Evolutionary conservation across 192 early-diverging fungal genomes (phyloP).

Genomic region (Rhizophagus prolifer): DNA sequence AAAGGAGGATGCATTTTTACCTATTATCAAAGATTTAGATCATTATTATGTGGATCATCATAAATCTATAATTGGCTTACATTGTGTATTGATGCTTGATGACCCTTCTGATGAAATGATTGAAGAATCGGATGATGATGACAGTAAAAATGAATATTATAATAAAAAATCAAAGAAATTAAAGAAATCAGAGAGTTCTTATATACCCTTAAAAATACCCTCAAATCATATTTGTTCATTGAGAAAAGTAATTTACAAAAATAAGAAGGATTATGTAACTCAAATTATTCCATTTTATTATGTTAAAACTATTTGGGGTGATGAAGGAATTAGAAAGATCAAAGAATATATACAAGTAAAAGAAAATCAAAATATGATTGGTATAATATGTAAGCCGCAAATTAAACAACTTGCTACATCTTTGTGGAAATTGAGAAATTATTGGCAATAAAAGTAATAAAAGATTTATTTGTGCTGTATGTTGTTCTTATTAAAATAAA

Average conservation of each 20-base stretch:
- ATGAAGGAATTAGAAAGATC: background rate
- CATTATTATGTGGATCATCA: background rate
- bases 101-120: background rate
- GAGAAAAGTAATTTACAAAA: background rate
- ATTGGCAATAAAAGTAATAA: background rate
- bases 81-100: constrained; percentile 19
- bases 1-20: background rate
- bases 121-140: background rate
- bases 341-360: background rate
- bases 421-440: constrained; percentile 9
- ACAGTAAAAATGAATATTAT: background rate
- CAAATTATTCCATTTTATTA: constrained; percentile 5
- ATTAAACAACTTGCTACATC: constrained; percentile 3
- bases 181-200: background rate
- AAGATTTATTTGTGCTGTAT: too few species aligned
- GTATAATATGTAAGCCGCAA: background rate
- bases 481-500: too few species aligned
- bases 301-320: constrained; percentile 7
- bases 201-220: background rate
- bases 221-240: constrained; percentile 2
- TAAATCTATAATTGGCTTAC: background rate
- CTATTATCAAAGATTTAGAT: background rate
- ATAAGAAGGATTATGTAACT: background rate
- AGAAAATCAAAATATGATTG: background rate
- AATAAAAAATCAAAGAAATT: background rate